Percentiles rank a stretch among this genome's conserved stretches.
phyloP scores from a whole-genome alignment of 306 rosid species.

The Potentilla sterilis region DNA sequence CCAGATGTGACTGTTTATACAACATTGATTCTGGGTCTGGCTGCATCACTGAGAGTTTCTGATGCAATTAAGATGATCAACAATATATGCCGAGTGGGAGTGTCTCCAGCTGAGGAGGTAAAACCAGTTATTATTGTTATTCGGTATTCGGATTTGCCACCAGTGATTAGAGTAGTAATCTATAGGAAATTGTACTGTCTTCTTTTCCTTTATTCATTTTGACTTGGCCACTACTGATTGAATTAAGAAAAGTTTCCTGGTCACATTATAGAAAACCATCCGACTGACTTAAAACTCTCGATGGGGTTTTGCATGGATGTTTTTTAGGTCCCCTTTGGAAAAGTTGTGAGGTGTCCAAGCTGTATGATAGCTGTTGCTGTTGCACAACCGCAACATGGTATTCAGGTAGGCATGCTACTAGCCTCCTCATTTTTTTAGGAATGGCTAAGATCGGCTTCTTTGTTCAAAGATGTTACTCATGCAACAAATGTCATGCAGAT shows the following conservation, averaged over 20 bases:
- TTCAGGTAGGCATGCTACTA: constrained; percentile 55
- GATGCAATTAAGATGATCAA: constrained; percentile 76
- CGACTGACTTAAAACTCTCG: neutral
- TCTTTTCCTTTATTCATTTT: neutral
- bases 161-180: neutral
- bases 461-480: constrained; percentile 7
- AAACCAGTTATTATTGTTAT: neutral
- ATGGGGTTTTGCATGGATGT: constrained; percentile 4
- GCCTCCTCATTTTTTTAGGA: neutral
- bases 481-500: constrained; percentile 51
- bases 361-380: constrained; percentile 82
- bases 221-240: neutral
- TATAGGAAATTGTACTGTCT: neutral
- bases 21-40: constrained; percentile 69
- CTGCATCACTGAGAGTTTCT: constrained; percentile 77
- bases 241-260: neutral
- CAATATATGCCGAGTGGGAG: constrained; percentile 75
- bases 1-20: constrained; percentile 65
- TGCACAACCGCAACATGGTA: constrained; percentile 96
- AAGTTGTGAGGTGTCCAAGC: constrained; percentile 87
- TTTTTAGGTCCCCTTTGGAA: constrained; percentile 88
- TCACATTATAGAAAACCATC: neutral
- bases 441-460: neutral
- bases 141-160: neutral
- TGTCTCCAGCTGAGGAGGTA: constrained; percentile 94